These are phyloP conservation scores for Salix dunnii DNA, from an alignment of 345 rosid genomes.

Conservation along the genomic window DNA sequence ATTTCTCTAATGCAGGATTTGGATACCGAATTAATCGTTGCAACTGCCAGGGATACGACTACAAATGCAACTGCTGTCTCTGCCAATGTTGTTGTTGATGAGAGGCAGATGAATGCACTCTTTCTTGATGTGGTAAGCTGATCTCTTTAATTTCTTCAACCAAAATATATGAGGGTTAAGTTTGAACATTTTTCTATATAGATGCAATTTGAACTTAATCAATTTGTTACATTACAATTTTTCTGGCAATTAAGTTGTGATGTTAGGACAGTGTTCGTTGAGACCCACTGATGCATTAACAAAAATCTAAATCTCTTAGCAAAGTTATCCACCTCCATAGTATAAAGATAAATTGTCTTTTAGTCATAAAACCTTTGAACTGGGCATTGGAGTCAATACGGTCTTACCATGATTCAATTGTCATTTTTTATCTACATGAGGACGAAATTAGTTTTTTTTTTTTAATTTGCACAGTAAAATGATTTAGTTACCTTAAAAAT, in stretches of 20 bases:
- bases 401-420: too few relatives aligned
- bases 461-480: too few relatives aligned
- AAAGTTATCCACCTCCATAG: too few relatives aligned
- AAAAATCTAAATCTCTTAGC: too few relatives aligned
- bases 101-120: slow-evolving; percentile 96
- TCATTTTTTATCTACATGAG: too few relatives aligned
- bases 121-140: slow-evolving; percentile 83
- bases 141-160: neutral
- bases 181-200: neutral
- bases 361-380: too few relatives aligned
- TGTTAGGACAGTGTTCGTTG: neutral
- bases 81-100: slow-evolving; percentile 81
- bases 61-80: slow-evolving; percentile 77
- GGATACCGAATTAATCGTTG: slow-evolving; percentile 82
- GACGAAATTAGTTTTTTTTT: too few relatives aligned
- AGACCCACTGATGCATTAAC: neutral
- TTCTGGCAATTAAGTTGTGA: neutral
- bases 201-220: neutral
- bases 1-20: slow-evolving; percentile 53
- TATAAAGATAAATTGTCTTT: too few relatives aligned
- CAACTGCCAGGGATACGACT: slow-evolving; percentile 67
- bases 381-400: too few relatives aligned
- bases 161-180: neutral
- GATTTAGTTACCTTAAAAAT: too few relatives aligned
- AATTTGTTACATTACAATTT: neutral